A percentile compares a stretch with the other conserved stretches of the same genome.
Evolutionary conservation across 2,329 filamentous ascomycete genomes (phyloP).

Genomic region (Tolypocladium amazonense): DNA sequence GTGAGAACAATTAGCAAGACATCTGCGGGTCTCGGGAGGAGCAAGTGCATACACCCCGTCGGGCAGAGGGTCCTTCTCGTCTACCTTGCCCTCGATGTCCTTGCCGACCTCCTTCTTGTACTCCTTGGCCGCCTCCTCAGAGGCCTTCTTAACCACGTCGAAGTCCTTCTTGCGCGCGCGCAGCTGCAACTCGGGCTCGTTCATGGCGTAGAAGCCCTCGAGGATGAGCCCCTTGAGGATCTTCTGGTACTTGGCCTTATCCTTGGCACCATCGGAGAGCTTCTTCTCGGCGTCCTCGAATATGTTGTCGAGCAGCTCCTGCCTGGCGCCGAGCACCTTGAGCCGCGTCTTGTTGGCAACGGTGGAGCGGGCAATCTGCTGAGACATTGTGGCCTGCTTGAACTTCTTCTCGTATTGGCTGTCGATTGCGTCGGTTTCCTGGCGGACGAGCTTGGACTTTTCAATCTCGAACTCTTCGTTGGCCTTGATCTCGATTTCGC

Average conservation of each 20-base stretch:
- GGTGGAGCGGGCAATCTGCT: slow-evolving; percentile 96
- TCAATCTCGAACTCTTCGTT: slow-evolving; percentile 99
- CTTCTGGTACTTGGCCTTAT: slow-evolving; percentile 63
- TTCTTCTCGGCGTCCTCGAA: slow-evolving; percentile 72
- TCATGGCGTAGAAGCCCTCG: slow-evolving; percentile 81
- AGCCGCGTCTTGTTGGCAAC: slow-evolving; percentile 93
- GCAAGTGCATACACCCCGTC: slow-evolving; percentile 64
- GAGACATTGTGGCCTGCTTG: slow-evolving; percentile 96
- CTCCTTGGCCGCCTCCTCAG: slow-evolving; percentile 65
- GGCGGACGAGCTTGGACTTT: slow-evolving; percentile 95
- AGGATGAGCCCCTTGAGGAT: slow-evolving; percentile 73
- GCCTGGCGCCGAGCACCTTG: slow-evolving; percentile 74
- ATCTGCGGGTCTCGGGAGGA: not conserved
- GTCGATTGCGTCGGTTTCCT: slow-evolving; percentile 91
- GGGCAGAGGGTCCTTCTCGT: slow-evolving; percentile 69
- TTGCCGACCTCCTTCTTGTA: slow-evolving; percentile 71
- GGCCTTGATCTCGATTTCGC: slow-evolving; percentile 95
- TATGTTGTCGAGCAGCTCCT: slow-evolving; percentile 82
- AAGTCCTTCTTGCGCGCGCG: slow-evolving; percentile 72
- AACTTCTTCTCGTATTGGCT: slow-evolving; percentile 94
- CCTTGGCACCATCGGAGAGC: slow-evolving; percentile 53
- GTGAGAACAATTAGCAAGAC: slow-evolving; percentile 11
- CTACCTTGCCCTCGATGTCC: slow-evolving; percentile 59
- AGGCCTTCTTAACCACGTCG: slow-evolving; percentile 65
- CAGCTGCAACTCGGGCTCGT: slow-evolving; percentile 66